A percentile compares a stretch with the other conserved stretches of the same genome.
These are phyloP conservation scores for Ophiostoma fasciatum DNA, from an alignment of 2,329 filamentous ascomycete genomes.

Conservation along the genomic window DNA sequence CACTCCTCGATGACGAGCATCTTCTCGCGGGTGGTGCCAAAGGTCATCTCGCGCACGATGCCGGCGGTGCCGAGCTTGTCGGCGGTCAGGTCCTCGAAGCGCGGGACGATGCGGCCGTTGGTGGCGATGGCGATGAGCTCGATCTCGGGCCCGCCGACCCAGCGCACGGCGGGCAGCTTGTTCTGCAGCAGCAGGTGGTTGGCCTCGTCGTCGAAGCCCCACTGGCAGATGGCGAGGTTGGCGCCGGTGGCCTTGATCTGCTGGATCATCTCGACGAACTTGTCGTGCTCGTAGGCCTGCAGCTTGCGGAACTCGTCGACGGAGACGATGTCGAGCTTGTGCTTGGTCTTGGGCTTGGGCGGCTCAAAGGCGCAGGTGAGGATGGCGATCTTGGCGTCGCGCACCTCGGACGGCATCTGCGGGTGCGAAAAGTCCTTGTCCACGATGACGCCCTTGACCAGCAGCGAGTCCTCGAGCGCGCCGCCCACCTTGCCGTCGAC, in stretches of 20 bases:
- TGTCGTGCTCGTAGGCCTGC: slow-evolving; percentile 87
- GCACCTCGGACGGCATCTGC: slow-evolving; percentile 94
- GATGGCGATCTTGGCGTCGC: slow-evolving; percentile 92
- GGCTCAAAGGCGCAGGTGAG: slow-evolving; percentile 97
- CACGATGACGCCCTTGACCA: slow-evolving; percentile 95
- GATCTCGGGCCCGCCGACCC: slow-evolving; percentile 96
- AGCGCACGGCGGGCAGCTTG: slow-evolving; percentile 85
- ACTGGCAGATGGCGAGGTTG: slow-evolving; percentile 96
- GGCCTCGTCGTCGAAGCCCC: slow-evolving; percentile 98
- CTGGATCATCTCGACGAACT: slow-evolving; percentile 97
- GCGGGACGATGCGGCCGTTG: slow-evolving; percentile 91
- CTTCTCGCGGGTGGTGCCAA: slow-evolving; percentile 96
- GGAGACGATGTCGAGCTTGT: slow-evolving; percentile 92
- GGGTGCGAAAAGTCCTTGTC: slow-evolving; percentile 99
- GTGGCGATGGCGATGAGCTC: slow-evolving; percentile 97
- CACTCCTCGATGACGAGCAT: slow-evolving; percentile 99
- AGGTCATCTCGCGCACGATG: slow-evolving; percentile 84
- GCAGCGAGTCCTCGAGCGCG: slow-evolving; percentile 76
- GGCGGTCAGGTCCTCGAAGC: slow-evolving; percentile 84
- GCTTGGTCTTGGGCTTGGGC: slow-evolving; percentile 98
- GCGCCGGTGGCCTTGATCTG: slow-evolving; percentile 96
- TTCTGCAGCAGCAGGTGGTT: slow-evolving; percentile 97
- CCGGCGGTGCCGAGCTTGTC: slow-evolving; percentile 88
- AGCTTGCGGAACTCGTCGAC: slow-evolving; percentile 98
- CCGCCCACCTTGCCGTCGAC: slow-evolving; percentile 97